Evolutionary conservation across 176 grass and related monocot species (phyloP).

Genomic region (Echinochloa phyllopogon): DNA sequence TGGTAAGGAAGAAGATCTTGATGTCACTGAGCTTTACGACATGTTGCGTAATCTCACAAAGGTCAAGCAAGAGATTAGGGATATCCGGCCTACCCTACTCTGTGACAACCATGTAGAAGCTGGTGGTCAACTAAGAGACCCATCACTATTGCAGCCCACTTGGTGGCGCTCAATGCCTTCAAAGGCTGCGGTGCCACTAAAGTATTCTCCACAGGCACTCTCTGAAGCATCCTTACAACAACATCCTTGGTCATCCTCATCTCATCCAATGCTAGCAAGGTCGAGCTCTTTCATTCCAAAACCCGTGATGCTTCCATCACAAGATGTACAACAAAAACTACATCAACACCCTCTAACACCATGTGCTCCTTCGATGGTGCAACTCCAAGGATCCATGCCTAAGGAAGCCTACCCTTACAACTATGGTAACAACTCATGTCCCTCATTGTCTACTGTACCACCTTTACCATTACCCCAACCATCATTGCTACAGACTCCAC

Average conservation of each 20-base stretch:
- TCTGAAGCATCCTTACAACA: neutral
- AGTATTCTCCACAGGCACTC: neutral
- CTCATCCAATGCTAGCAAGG: neutral
- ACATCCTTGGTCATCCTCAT: neutral
- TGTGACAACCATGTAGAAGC: neutral
- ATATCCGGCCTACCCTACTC: neutral
- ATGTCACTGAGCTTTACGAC: neutral
- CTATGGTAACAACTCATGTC: neutral
- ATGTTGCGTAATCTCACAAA: neutral
- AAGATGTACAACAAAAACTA: neutral
- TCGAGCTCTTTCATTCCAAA: neutral
- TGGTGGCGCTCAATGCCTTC: neutral
- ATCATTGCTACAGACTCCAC: neutral
- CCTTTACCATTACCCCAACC: neutral
- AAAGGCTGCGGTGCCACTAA: neutral
- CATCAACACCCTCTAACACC: neutral
- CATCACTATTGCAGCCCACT: neutral
- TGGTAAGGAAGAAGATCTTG: constrained; percentile 6
- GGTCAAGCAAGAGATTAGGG: neutral
- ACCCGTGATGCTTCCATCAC: neutral
- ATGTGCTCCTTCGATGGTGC: neutral
- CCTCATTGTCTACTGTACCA: neutral
- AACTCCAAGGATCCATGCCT: neutral
- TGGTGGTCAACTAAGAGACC: neutral
- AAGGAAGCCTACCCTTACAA: neutral